Percentiles rank a stretch among this genome's conserved stretches.
Evolutionary conservation across 2,329 filamentous ascomycete species (phyloP).

Genomic region (Colletotrichum brevisporum): DNA sequence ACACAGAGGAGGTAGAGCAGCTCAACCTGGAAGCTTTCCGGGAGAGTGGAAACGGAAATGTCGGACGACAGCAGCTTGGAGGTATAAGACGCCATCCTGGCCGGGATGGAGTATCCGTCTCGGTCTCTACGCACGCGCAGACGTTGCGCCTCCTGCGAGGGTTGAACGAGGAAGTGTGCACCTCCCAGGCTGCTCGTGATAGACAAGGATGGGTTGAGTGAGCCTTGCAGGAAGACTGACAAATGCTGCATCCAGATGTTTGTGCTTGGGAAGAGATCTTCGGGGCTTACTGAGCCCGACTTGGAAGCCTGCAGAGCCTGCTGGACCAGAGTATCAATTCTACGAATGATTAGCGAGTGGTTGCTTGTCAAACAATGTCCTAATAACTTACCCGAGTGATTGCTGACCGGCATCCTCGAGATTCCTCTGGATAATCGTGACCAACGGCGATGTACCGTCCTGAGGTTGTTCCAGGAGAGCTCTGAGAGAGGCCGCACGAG

Average conservation of each 20-base stretch:
- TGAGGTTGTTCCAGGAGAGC: conserved; percentile 61
- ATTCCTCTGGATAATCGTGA: conserved; percentile 69
- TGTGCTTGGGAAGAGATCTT: conserved; percentile 73
- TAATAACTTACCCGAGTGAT: conserved; percentile 64
- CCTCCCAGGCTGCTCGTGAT: conserved; percentile 82
- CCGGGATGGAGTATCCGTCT: conserved; percentile 78
- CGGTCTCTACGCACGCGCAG: conserved; percentile 69
- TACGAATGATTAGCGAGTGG: conserved; percentile 43
- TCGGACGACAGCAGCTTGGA: conserved; percentile 67
- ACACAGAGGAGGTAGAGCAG: conserved; percentile 66
- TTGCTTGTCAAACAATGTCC: not conserved
- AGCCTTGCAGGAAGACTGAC: conserved; percentile 63
- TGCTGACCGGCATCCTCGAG: conserved; percentile 63
- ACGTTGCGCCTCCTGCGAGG: conserved; percentile 42
- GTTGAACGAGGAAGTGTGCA: conserved; percentile 73
- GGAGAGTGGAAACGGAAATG: conserved; percentile 55
- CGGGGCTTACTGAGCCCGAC: conserved; percentile 49
- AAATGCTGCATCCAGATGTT: conserved; percentile 78
- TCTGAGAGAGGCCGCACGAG: conserved; percentile 59
- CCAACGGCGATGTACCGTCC: conserved; percentile 59
- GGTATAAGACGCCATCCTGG: conserved; percentile 82
- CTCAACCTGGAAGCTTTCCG: conserved; percentile 61
- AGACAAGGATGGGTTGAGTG: conserved; percentile 75
- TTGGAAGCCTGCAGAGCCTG: conserved; percentile 60
- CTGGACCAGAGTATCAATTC: conserved; percentile 67